Evolutionary conservation across 1,284 basidiomycete species (phyloP), one percentile per base, ranked within the genome.

Genomic region (Cutaneotrichosporon arboriforme): DNA sequence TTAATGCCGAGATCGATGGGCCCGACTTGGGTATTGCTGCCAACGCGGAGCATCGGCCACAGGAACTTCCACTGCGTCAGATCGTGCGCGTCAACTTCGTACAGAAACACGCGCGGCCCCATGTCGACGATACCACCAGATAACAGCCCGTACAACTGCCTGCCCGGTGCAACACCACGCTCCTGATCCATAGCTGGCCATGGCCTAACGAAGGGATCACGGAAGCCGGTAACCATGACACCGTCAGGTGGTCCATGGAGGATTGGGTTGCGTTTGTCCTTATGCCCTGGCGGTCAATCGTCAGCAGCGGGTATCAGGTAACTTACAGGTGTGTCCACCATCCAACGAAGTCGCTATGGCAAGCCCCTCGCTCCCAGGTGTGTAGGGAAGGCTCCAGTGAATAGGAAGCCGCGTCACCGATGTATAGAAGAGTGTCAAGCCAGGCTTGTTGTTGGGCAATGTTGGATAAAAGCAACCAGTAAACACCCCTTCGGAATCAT

Each of bases 401-500:
- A 60, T 46, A 4, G 55, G 59, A 15, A 55, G 14, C 26, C 33
- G 13, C 8, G 13, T 20, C 4, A 55, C 54, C 44, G 35, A 49
- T 1, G 56, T 58, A 46, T 61, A 61, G 34, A 61, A 51, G 8
- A 58, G 46, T 1, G 48, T 41, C 8, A 56, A 35, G 15, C 23
- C n/a, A 13, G 36, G 48, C 26, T 51, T 22, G n/a, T 48, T 50
- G 2, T n/a, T 10, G 4, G 46, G 46, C 1, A 22, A 14, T 4
- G 23, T 35, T 15, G 57, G 55, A 4, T 50, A 44, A 17, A 58
- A 50, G 26, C 62, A 58, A 4, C 59, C 62, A 3, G 62, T 64
- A 22, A 60, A 64, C 20, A 64, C 47, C 8, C 59, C 62, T 15
- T 51, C 33, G 4, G 20, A 17, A 31, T 64, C 62, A 44, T 64